Base-by-base conservation (phyloP, 2,329 filamentous ascomycete species). In the Chaetomiaceae sp. region DNA sequence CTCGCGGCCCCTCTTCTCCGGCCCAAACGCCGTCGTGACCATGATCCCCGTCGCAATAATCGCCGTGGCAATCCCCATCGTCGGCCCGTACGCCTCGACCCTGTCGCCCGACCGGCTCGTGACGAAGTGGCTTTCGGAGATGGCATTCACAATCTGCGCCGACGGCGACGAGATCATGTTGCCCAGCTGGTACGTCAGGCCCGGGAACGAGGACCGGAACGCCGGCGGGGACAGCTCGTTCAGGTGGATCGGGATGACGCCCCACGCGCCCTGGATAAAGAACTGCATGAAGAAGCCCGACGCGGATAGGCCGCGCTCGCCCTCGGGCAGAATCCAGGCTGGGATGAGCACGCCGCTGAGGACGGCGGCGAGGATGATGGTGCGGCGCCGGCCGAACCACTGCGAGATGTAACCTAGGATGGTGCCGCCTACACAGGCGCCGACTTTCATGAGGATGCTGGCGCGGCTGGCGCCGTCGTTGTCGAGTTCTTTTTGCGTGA, bases 361-460 rank as follows among this genome's bases (percentile, higher is more conserved):
- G 54, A 87, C 58, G 11, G 81, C 78, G 1, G 83, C 74, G 38
- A 72, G 67, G 51, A 87, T 77, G 65, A 89, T 89, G 48, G 81
- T 78, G 34, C 84, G 78, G 23, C 88, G 82, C 30, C 88, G 85
- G 13, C 88, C 89, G 43, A 90, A 71, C 65, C 84, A 89, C 65
- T 92, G 87, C 7, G 84, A 89, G 7, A 83, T 62, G 66, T 90
- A 91, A 20, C 88, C 89, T 54, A 88, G 79, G 56, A 86, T 80
- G 37, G 82, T 85, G 23, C 86, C 86, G 30, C 86, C 87, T 1
- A 89, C 80, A 61, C 85, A 87, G 38, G 87, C 86, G 23, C 88
- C 87, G 1, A 79, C 82, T 71, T 90, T 90, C 84, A 89, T 90
- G 54, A 91, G 69, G 60, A 91, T 90, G n/a, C 81, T 86, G 14